Base-by-base conservation (phyloP, 2,329 filamentous ascomycete species). In the Aspergillus awamori region DNA sequence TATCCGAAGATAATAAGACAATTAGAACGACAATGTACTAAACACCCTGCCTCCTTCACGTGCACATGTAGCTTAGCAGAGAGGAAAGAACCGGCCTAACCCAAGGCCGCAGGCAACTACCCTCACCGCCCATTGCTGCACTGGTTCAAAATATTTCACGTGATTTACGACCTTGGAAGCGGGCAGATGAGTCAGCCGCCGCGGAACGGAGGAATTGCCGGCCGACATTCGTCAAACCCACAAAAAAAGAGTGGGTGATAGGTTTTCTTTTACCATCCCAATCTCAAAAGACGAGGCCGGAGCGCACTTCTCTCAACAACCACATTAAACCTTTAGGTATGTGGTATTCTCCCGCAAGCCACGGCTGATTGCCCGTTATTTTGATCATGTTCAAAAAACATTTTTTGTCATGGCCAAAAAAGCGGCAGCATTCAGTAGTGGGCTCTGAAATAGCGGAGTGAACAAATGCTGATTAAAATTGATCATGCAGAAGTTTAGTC, bases 181-280 rank as follows among this genome's bases (percentile, higher is more conserved):
- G 2, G 11, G 5, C 13, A 11, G 20, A 6, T 63, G 58, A 65
- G 55, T 65, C 57, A 63, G 24, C 36, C 11, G 4, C 2, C 4
- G 10, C 53, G 63, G 41, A 59, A 20, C 58, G 63, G 63, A 65
- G 49, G 53, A 65, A 61, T 24, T n/a, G 28, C 17, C 41, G 47
- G 58, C 63, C 63, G 63, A 45, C n/a, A 24, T 57, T 65, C 53
- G 63, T 54, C 63, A 63, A 65, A 65, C 63, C 63, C 63, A 65
- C 63, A 65, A 60, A 65, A 64, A 63, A 59, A 61, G 58, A 60
- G 47, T 22, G 53, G 51, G 60, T 61, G 57, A 53, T 45, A 54
- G 52, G 55, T 49, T 63, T 63, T 65, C 60, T 63, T 41, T 49
- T 57, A 30, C 56, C 53, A 61, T 61, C 58, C 53, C 52, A 59